Conservation (phyloP, 2,329 filamentous ascomycete genomes). For the Pseudofabraea citricarpa region DNA sequence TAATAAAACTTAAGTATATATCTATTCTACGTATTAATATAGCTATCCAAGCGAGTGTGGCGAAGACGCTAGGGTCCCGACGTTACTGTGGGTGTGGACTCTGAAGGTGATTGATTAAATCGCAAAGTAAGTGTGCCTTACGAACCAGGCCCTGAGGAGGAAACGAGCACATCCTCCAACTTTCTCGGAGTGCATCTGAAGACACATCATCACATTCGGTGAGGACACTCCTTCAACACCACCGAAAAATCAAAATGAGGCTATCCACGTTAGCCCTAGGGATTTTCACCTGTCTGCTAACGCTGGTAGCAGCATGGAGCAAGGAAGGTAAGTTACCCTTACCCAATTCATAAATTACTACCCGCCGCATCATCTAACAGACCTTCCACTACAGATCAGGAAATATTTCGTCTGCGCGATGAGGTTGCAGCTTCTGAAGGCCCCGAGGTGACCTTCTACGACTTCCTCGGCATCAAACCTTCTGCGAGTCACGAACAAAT, state of each 20-base stretch:
- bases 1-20: too few relatives aligned
- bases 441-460: constrained; percentile 81
- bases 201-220: constrained; percentile 17
- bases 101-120: too few relatives aligned
- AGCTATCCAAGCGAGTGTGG: too few relatives aligned
- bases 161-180: too few relatives aligned
- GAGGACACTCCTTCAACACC: constrained; percentile 10
- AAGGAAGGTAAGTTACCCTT: constrained; percentile 28
- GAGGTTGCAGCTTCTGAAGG: constrained; percentile 77
- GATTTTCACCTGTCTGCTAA: constrained; percentile 23
- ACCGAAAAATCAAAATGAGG: constrained; percentile 22
- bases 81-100: too few relatives aligned
- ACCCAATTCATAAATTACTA: constrained; percentile 4
- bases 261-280: constrained; percentile 21
- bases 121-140: too few relatives aligned
- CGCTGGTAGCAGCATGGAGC: constrained; percentile 29
- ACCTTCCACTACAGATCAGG: constrained; percentile 64
- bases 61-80: too few relatives aligned
- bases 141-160: too few relatives aligned
- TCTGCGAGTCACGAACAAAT: constrained; percentile 80
- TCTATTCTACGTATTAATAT: too few relatives aligned
- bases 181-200: too few relatives aligned
- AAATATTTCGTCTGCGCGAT: constrained; percentile 94
- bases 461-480: constrained; percentile 75
- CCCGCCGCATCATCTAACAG: constrained; percentile 9